Conservation (phyloP, 108 stramenopile genomes). For the Craspedostauros australis region DNA sequence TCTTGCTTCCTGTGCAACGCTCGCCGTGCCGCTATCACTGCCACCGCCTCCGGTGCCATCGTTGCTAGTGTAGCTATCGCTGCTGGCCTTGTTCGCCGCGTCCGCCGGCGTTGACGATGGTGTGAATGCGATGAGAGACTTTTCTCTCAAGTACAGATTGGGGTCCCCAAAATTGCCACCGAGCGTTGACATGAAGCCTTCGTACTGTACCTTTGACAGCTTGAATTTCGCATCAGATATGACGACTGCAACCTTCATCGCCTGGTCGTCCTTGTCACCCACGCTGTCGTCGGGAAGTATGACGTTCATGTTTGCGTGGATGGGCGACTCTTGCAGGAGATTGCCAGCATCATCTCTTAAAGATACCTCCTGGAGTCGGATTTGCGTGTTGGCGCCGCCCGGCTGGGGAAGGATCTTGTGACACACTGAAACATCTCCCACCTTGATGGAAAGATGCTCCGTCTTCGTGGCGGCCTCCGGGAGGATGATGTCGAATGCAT, state of each 20-base stretch:
- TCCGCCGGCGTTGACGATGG: no score
- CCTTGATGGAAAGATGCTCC: conserved; percentile 40
- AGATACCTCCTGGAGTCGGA: conserved; percentile 44
- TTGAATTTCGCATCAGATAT: conserved; percentile 52
- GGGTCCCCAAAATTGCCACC: conserved; percentile 64
- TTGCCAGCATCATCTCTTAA: conserved; percentile 32
- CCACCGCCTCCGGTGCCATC: background rate
- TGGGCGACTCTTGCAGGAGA: conserved; percentile 47
- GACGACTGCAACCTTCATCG: conserved; percentile 52
- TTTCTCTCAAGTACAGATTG: conserved; percentile 57
- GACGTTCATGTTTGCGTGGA: conserved; percentile 45
- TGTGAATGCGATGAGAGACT: no score
- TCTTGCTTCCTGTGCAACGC: conserved; percentile 2
- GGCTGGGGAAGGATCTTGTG: conserved; percentile 44
- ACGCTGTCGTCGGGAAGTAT: conserved; percentile 39
- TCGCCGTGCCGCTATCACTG: background rate
- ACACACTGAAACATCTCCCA: conserved; percentile 47
- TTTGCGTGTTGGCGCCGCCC: conserved; percentile 39
- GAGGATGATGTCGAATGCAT: conserved; percentile 65
- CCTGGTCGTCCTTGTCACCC: conserved; percentile 58
- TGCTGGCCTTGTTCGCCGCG: no score
- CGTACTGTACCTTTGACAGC: conserved; percentile 53
- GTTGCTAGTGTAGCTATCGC: no score
- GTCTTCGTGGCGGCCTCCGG: conserved; percentile 60
- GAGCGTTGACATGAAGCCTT: conserved; percentile 59